A percentile compares a stretch with the other conserved stretches of the same genome.
Evolutionary conservation across 306 rosid species (phyloP).

Genomic region (Fragaria vesca): DNA sequence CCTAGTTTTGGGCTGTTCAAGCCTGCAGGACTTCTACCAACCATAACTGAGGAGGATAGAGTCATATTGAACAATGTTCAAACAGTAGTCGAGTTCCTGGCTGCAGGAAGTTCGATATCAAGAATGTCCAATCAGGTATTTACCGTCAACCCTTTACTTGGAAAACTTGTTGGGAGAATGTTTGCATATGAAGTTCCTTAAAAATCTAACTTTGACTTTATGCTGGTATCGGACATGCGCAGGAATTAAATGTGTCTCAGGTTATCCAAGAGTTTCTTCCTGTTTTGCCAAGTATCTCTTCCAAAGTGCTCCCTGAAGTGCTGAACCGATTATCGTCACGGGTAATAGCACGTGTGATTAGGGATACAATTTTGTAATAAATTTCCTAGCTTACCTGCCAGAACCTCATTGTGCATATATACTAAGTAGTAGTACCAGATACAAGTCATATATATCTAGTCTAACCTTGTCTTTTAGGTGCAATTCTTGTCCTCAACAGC

Average conservation of each 20-base stretch:
- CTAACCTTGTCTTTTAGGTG: constrained; percentile 16
- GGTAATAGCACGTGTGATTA: constrained; percentile 76
- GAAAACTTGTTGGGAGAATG: not conserved
- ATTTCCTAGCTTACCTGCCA: constrained; percentile 6
- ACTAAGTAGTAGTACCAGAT: constrained; percentile 14
- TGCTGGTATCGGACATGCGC: constrained; percentile 27
- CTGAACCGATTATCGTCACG: constrained; percentile 82
- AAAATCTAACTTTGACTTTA: not conserved
- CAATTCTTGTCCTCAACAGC: constrained; percentile 9
- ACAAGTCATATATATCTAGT: constrained; percentile 22
- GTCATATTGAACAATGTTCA: constrained; percentile 88
- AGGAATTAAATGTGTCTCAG: constrained; percentile 60
- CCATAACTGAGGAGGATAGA: constrained; percentile 79
- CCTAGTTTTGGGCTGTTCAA: constrained; percentile 77
- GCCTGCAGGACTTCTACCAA: constrained; percentile 78
- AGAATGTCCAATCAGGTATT: constrained; percentile 66
- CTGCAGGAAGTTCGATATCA: constrained; percentile 81
- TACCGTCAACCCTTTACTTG: constrained; percentile 6
- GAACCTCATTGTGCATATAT: constrained; percentile 38
- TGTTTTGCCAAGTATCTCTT: constrained; percentile 78
- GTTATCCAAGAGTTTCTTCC: constrained; percentile 83
- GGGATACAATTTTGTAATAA: constrained; percentile 69
- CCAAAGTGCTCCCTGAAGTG: constrained; percentile 80
- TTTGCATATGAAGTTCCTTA: constrained; percentile 13
- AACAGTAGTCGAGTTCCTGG: constrained; percentile 73